These are phyloP conservation scores for Lepidium campestre DNA, from an alignment of 441 rosid genomes.

Conservation along the genomic window DNA sequence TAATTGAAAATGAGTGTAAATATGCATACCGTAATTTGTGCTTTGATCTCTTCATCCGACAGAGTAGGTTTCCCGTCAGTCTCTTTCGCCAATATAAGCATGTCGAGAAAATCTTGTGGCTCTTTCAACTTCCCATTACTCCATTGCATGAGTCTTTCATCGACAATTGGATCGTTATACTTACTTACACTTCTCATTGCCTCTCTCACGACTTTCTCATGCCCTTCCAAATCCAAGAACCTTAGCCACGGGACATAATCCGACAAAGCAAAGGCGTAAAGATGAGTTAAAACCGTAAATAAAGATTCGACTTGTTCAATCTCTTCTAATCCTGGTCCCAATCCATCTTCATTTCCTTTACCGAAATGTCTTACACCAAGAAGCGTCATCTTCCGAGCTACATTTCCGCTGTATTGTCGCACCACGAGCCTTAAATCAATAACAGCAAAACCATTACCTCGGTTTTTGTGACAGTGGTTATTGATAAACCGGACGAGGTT, in stretches of 20 bases:
- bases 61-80: conserved; percentile 30
- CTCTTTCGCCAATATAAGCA: conserved; percentile 34
- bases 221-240: conserved; percentile 53
- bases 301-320: conserved; percentile 42
- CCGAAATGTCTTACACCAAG: conserved; percentile 42
- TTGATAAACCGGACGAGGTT: conserved; percentile 37
- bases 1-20: neutral
- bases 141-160: conserved; percentile 45
- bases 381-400: conserved; percentile 40
- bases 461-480: conserved; percentile 16
- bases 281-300: conserved; percentile 28
- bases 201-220: conserved; percentile 34
- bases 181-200: conserved; percentile 26
- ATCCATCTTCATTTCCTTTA: conserved; percentile 35
- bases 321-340: conserved; percentile 45
- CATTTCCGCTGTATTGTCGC: conserved; percentile 39
- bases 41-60: conserved; percentile 41
- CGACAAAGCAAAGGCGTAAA: conserved; percentile 43
- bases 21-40: conserved; percentile 36
- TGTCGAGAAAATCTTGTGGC: conserved; percentile 44
- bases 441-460: neutral
- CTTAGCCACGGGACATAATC: conserved; percentile 48
- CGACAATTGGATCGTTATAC: conserved; percentile 45
- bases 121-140: conserved; percentile 13
- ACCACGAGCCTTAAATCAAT: conserved; percentile 36